Percentiles rank a stretch among this genome's conserved stretches.
These are phyloP conservation scores for Kalmusia sp. DNA, from an alignment of 2,329 filamentous ascomycete species.

Conservation along the genomic window DNA sequence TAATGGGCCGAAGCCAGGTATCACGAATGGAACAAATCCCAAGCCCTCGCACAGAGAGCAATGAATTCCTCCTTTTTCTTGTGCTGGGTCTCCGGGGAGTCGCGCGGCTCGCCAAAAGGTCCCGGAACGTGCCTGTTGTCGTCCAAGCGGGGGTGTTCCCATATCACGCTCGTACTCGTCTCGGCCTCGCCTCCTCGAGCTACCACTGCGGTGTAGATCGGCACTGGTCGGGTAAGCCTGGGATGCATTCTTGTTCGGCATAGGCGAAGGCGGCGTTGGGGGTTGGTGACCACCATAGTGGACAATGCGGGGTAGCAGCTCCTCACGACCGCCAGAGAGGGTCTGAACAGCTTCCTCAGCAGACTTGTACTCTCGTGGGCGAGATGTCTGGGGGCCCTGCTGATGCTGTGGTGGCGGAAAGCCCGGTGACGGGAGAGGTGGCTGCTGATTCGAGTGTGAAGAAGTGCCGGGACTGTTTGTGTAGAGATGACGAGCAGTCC, in stretches of 20 bases:
- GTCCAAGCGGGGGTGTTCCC: conserved; percentile 81
- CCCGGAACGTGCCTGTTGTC: conserved; percentile 59
- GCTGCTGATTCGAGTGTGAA: conserved; percentile 68
- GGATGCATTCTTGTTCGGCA: conserved; percentile 55
- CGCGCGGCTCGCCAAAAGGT: conserved; percentile 81
- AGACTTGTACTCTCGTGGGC: conserved; percentile 88
- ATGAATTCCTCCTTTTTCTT: conserved; percentile 95
- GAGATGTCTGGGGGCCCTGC: conserved; percentile 60
- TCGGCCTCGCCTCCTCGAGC: conserved; percentile 76
- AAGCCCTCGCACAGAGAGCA: conserved; percentile 82
- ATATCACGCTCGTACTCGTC: conserved; percentile 92
- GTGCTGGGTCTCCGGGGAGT: conserved; percentile 81
- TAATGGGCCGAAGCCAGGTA: conserved; percentile 20
- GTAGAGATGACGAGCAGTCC: conserved; percentile 55
- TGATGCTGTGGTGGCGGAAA: conserved; percentile 65
- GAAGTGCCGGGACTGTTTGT: conserved; percentile 70
- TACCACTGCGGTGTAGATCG: conserved; percentile 59
- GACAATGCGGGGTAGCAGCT: conserved; percentile 89
- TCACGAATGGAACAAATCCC: conserved; percentile 95
- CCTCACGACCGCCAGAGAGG: conserved; percentile 87
- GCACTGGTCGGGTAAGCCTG: conserved; percentile 36
- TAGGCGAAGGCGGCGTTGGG: conserved; percentile 85
- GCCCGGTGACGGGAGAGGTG: conserved; percentile 78
- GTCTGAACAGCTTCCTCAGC: conserved; percentile 95
- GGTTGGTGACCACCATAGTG: conserved; percentile 96